Conservation (phyloP, 2,329 filamentous ascomycete species). For the Plectosphaerella plurivora region DNA sequence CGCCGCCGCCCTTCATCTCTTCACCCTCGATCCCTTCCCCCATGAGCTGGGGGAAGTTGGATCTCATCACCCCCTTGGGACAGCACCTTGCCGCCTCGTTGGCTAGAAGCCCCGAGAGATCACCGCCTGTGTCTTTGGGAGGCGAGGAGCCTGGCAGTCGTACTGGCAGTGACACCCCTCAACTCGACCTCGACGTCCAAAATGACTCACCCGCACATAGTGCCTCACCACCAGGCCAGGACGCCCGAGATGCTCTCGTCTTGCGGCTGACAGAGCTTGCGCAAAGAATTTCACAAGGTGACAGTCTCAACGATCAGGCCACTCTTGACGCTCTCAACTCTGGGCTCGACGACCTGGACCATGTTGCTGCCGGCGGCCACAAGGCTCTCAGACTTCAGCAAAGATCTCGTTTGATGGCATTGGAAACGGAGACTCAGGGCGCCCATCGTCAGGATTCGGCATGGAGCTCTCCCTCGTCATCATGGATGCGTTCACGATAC, state of each 20-base stretch:
- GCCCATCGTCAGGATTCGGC: conserved; percentile 16
- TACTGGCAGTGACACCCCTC: not conserved
- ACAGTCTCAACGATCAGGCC: conserved; percentile 26
- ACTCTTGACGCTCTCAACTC: conserved; percentile 21
- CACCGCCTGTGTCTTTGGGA: not conserved
- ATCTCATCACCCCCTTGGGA: conserved; percentile 24
- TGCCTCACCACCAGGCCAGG: not conserved
- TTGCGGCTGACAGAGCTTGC: conserved; percentile 32
- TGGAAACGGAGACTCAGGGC: conserved; percentile 3
- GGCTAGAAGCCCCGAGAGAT: conserved; percentile 7
- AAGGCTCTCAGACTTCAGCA: conserved; percentile 4
- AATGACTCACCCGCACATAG: conserved; percentile 3
- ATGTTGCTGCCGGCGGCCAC: conserved; percentile 11
- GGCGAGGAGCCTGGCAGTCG: not conserved
- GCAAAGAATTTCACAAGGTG: conserved; percentile 27
- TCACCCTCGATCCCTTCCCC: conserved; percentile 16
- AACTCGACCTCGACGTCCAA: conserved; percentile 6
- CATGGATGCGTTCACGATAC: conserved; percentile 31
- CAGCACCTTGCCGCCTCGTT: conserved; percentile 20
- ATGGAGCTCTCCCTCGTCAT: conserved; percentile 28
- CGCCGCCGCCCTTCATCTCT: conserved; percentile 14
- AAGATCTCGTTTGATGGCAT: conserved; percentile 9
- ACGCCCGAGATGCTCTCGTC: conserved; percentile 38
- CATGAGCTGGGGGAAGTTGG: conserved; percentile 21
- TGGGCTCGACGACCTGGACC: conserved; percentile 33